Base-by-base conservation (phyloP, 257 asterid species). In the Fraxinus pennsylvanica region DNA sequence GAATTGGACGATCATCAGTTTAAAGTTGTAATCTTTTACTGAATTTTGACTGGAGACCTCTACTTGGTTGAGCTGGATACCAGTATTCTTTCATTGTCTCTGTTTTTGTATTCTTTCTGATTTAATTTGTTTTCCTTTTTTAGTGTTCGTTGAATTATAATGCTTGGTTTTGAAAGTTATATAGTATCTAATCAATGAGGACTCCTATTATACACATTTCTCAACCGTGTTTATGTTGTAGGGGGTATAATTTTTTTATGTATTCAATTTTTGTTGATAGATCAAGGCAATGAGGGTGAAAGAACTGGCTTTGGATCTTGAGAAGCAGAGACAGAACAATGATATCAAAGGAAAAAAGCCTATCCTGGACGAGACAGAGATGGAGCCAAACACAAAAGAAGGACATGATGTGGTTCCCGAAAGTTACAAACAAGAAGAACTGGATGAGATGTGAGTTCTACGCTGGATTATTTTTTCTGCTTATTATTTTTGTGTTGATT, bases 241-340 rank as follows among this genome's bases (percentile, higher is more conserved):
- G 12, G 30, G 4, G 5, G 10, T 59, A 8, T 59, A 59, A 21
- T 22, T 21, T 57, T 57, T 7, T 41, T 7, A n/a, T 17, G 39
- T 71, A 22, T 30, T 3, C n/a, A 19, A 27, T 74, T 17, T 79
- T 43, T 79, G 39, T 74, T 77, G 79, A 82, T 81, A 96, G 99
- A 90, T 96, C 69, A 96, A 89, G 88, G 84, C 93, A 81, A 88
- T 90, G 88, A 89, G 93, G 82, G 75, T 91, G 89, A 89, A 91
- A 85, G 97, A 91, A 77, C 75, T 92, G 81, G 91, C 96, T 17
- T 87, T 80, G 33, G 93, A 91, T 72, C 90, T 96, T 81, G 89
- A 93, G 85, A 90, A 87, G 84, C 97, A 93, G 92, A 90, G 90
- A 79, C 84, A 82, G 82, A 85, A 67, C 78, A 86, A 87, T 83